Evolutionary conservation across 352 stramenopile species (phyloP), one percentile per base, ranked within the genome.

Genomic region (Pythium sukuiense): DNA sequence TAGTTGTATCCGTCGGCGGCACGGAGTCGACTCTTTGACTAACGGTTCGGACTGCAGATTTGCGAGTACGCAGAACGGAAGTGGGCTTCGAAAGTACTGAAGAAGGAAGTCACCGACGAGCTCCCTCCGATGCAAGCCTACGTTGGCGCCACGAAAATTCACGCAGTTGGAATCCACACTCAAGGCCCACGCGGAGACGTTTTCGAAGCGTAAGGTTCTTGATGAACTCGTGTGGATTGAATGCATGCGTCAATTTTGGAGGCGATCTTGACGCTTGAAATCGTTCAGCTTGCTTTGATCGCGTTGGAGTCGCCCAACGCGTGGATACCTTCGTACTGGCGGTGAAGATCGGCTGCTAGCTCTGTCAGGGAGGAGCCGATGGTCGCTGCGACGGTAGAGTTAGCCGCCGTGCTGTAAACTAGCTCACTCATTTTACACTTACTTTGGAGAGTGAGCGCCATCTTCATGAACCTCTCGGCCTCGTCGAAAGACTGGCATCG

Each of bases 21-120:
- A n/a, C 12, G 24, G 13, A 53, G 0, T 16, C 11, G 30, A 24
- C 24, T 45, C 6, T 9, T 32, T 26, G 26, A 20, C 1, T 27
- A 37, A 16, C 43, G 50, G 4, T 12, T 18, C 16, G 29, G 3
- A 35, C 1, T 24, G 5, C 65, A 96, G 84, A 93, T 96, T 55
- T 98, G 93, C 66, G 90, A 98, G 71, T 96, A 97, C 60, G 89
- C 92, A 5, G 93, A 98, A 66, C 76, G 92, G 33, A 95, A 96
- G 48, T 97, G 91, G 89, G 92, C 92, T 9, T 97, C 91, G 18
- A 95, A 93, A 59, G 76, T 96, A 13, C 62, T 97, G 32, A 94
- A 91, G 58, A 92, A 95, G 59, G 77, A 95, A 73, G 81, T 89
- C 37, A 89, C 72, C 0, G 82, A 78, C 14, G 83, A 92, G 48